A percentile compares a stretch with the other conserved stretches of the same genome.
phyloP scores from a whole-genome alignment of 108 stramenopile species.

The Nannochloropsis gaditana region DNA sequence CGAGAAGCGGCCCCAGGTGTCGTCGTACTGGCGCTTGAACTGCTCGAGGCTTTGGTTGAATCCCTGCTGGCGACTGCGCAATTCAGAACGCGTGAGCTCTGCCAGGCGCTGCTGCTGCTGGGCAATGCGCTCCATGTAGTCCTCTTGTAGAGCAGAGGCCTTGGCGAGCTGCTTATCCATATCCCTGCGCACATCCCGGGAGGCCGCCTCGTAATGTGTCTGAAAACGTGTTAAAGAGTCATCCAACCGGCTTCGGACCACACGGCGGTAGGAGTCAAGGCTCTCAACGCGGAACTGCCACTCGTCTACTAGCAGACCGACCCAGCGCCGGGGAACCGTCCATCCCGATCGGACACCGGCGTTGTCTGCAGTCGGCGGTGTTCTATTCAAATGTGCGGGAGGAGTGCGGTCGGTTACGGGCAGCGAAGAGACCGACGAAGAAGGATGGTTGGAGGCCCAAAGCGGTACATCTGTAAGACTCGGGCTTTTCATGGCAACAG shows the following conservation, averaged over 20 bases:
- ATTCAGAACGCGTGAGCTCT: neutral
- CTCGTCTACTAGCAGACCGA: neutral
- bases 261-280: neutral
- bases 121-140: neutral
- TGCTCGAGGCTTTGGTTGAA: neutral
- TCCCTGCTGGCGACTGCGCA: conserved; percentile 16
- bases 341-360: neutral
- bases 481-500: no score
- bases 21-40: neutral
- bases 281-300: conserved; percentile 1
- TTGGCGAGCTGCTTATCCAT: conserved; percentile 9
- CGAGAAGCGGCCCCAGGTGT: conserved; percentile 16
- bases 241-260: neutral
- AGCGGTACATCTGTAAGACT: no score
- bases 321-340: neutral
- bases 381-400: no score
- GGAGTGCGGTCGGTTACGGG: no score
- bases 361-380: no score
- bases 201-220: neutral
- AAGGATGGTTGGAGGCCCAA: no score
- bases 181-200: neutral
- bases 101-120: conserved; percentile 9
- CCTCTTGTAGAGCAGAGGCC: neutral
- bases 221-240: neutral
- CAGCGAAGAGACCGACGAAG: no score